Base-by-base conservation (phyloP, 169 alveolate genomes). In the Prorocentrum cordatum region DNA sequence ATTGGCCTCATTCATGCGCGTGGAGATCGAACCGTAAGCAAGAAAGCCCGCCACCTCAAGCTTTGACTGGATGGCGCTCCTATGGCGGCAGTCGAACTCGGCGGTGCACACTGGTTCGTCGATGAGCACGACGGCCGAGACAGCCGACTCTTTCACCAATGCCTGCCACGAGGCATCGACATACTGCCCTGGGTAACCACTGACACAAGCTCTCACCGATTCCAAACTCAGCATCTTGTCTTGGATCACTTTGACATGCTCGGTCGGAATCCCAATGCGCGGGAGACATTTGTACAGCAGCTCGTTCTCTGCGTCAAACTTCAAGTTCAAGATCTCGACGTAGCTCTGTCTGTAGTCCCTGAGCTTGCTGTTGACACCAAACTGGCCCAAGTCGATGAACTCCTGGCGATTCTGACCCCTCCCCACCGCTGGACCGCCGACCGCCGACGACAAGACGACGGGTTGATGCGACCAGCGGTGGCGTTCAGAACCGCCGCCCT, bases 301-400 rank as follows among this genome's bases (percentile, higher is more conserved):
- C 10, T 70, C 45, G 10, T 36, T 39, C 16, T 70, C 39, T 26
- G 39, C 27, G 31, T 29, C 26, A 39, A 9, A 3, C 47, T 64
- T 64, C 50, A 64, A 7, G 39, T 70, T 70, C 27, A 70, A 50
- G 66, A 70, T 54, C 20, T 70, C 82, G 7, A 70, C 82, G 31
- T 70, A 70, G 42, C 45, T n/a, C n/a, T n/a, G n/a, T n/a, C 20
- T 16, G 29, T 3, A 6, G 0, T 16, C 22, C 64, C 29, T 26
- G 22, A 54, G 22, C 50, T 9, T 7, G 7, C 22, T 9, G n/a
- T n/a, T n/a, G 14, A 39, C 22, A 14, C 7, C 7, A 7, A 9
- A 39, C 7, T 9, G 7, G 50, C 50, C 7, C 7, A 14, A 7
- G 22, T 7, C 7, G 50, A 39, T 39, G 50, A 7, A 9, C 14